Evolutionary conservation across 805 yeast genomes (phyloP), one percentile per base, ranked within the genome.

Genomic region (Saccharomycopsis javanensis): DNA sequence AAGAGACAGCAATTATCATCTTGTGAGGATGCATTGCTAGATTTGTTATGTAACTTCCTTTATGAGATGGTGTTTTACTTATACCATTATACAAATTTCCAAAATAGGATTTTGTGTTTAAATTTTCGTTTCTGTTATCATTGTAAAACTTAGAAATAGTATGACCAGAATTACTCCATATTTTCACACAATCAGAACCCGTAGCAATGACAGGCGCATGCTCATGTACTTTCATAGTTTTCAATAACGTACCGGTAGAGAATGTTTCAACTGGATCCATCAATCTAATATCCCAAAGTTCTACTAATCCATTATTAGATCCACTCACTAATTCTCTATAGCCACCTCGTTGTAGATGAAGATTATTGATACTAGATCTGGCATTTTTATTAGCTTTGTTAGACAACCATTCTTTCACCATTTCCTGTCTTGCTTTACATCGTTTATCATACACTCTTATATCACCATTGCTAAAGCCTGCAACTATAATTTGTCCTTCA

Each of bases 341-440:
- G 0, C 99, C 99, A 38, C 99, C 99, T 64, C 99, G 78, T 73
- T 94, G 99, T 95, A 94, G 86, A 65, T 88, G 96, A 8, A 91
- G 83, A 63, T 86, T 88, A 51, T 83, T 75, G 48, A 92, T 81
- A 64, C 88, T 78, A 2, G 77, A 68, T 50, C 82, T 77, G 57
- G 75, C 74, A 28, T 63, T 61, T 28, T 67, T 69, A n/a, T 51
- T 51, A n/a, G 33, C 27, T 20, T 31, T 51, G 25, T 34, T 25
- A n/a, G 78, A 75, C 62, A 81, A 79, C 96, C 97, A 94, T 6
- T 83, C 75, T 64, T 83, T 81, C 11, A 89, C 88, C 87, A 92
- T 83, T 0, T 95, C 85, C 63, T 87, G 94, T 56, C 96, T 73
- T 0, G 94, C 78, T 63, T 88, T 95, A 59, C 88, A 69, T 63